Base-by-base conservation (phyloP, 208 protist genomes). In the Leptomonas pyrrhocoris region DNA sequence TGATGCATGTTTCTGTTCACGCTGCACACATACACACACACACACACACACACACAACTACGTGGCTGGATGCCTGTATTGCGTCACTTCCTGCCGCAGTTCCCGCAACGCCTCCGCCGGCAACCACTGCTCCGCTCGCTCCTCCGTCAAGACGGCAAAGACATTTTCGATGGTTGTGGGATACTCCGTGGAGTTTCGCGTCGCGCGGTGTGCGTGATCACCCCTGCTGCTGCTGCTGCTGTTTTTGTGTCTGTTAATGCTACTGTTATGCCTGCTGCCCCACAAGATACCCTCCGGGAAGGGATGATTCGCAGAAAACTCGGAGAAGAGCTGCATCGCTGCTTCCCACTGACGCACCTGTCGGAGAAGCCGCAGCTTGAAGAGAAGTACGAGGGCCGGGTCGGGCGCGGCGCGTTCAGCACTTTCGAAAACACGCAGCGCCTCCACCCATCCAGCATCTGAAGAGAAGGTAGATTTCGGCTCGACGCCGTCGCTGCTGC, bases 341-440 rank as follows among this genome's bases (percentile, higher is more conserved):
- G 64, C 72, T 13, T 56, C 25, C 72, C 72, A 77, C 64, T 77
- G 72, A 2, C 56, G 23, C 1, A 43, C 57, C 59, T 77, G 72
- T 2, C 72, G 81, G 21, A 90, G 66, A 18, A 80, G 72, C 16
- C 79, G 81, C 18, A 90, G 68, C 38, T 80, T 30, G 53, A 86
- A 90, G 30, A 88, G 79, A 8, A 86, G 64, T 19, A 82, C 62
- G 9, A 85, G 73, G 13, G 68, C 64, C 40, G 67, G 68, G 54
- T 88, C 58, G 16, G 48, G 40, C 5, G 56, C 31, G 27, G 61
- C 46, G 0, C 53, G 19, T 12, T 53, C 49, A 23, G 81, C 74
- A 15, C 67, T 48, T 0, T 46, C 49, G 31, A 90, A 80, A 13
- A 65, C 59, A 23, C 53, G 73, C 40, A 90, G 74, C 6, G 77